phyloP scores from a whole-genome alignment of 768 basidiomycete species.

The Podaxis carcinomalis region DNA sequence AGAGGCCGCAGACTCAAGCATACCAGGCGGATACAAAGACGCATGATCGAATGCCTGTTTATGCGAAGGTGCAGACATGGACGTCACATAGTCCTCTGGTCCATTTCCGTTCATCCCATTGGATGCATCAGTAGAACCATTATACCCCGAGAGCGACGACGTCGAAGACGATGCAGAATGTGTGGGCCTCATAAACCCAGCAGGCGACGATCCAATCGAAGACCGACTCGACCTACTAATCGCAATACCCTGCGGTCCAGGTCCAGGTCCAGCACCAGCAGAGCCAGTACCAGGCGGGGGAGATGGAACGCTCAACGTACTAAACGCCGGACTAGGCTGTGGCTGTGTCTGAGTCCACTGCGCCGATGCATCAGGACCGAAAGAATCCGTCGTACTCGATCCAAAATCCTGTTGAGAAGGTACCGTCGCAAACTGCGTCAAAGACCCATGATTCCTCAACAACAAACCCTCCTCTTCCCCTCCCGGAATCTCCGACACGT shows the following conservation, averaged over 20 bases:
- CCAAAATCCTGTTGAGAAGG: constrained; percentile 13
- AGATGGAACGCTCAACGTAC: constrained; percentile 33
- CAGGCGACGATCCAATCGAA: constrained; percentile 22
- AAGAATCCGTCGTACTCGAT: constrained; percentile 17
- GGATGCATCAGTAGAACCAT: constrained; percentile 4
- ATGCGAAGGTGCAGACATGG: constrained; percentile 66
- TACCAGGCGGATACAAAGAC: constrained; percentile 42
- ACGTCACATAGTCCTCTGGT: constrained; percentile 37
- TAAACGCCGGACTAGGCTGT: constrained; percentile 37
- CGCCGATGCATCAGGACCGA: not conserved
- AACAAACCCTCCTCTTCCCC: constrained; percentile 55
- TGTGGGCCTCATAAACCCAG: constrained; percentile 21
- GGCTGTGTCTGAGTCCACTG: constrained; percentile 36
- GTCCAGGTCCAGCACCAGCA: constrained; percentile 11
- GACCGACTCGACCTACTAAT: constrained; percentile 22
- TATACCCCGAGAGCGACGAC: constrained; percentile 22
- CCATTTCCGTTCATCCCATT: not conserved
- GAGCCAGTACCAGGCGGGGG: constrained; percentile 19
- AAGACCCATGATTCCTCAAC: constrained; percentile 14
- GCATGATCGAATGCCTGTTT: constrained; percentile 63
- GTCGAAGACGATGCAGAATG: constrained; percentile 25
- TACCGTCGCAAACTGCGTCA: constrained; percentile 9
- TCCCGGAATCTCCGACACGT: constrained; percentile 49
- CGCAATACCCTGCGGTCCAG: constrained; percentile 13
- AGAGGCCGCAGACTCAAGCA: constrained; percentile 23